These are phyloP conservation scores for Microstegium vimineum DNA, from an alignment of 176 grass and related monocot species.

Conservation along the genomic window DNA sequence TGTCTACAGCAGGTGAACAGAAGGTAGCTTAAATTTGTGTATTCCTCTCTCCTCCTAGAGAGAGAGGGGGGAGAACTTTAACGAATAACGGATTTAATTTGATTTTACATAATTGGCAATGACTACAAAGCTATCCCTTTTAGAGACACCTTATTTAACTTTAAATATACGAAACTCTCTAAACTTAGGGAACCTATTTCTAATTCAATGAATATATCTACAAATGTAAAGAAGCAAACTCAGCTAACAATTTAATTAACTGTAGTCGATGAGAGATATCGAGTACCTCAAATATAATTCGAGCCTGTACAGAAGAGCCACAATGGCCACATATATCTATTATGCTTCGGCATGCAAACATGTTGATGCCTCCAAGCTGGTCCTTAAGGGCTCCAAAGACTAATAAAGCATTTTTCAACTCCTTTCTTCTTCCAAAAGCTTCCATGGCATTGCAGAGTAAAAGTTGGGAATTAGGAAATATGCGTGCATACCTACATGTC, in stretches of 20 bases:
- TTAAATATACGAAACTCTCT: background rate
- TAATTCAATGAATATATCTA: background rate
- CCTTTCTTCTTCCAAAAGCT: constrained; percentile 83
- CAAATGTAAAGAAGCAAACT: background rate
- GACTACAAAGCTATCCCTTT: background rate
- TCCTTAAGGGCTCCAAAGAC: constrained; percentile 79
- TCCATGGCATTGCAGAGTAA: constrained; percentile 86
- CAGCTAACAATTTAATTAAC: background rate
- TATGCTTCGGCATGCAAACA: constrained; percentile 90
- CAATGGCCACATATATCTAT: constrained; percentile 93
- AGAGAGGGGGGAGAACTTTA: background rate
- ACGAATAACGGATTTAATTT: background rate
- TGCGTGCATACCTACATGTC: constrained; percentile 72
- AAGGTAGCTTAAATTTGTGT: background rate
- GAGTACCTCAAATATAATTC: constrained; percentile 87
- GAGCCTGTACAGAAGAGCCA: constrained; percentile 69
- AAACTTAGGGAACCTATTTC: background rate
- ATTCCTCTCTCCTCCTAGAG: background rate
- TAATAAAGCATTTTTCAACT: constrained; percentile 57
- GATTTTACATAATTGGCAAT: background rate
- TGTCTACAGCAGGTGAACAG: constrained; percentile 2
- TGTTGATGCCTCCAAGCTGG: constrained; percentile 88
- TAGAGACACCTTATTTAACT: background rate
- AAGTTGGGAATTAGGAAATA: constrained; percentile 87
- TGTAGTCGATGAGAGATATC: background rate